Evolutionary conservation across 192 early-diverging fungal species (phyloP).

Genomic region (Entophlyctis luteolus): DNA sequence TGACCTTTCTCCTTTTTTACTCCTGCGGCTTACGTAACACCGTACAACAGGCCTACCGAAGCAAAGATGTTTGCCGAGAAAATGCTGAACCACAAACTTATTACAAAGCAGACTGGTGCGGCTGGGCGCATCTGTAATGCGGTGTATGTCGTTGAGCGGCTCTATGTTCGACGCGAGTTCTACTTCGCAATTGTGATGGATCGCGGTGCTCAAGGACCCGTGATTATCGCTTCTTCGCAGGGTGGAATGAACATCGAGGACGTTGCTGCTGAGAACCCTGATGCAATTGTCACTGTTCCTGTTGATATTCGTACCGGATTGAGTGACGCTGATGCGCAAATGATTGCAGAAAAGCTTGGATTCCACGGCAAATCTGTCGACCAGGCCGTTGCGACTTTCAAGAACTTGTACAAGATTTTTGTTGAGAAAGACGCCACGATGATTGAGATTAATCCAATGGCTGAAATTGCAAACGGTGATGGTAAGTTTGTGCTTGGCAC

Average conservation of each 20-base stretch:
- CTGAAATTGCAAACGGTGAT: conserved; percentile 83
- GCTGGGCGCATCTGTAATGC: conserved; percentile 90
- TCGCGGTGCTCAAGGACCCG: conserved; percentile 88
- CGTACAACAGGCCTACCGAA: conserved; percentile 67
- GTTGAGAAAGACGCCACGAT: conserved; percentile 94
- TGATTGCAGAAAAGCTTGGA: conserved; percentile 81
- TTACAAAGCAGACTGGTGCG: conserved; percentile 98
- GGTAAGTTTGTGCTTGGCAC: no score
- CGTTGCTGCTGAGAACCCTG: conserved; percentile 91
- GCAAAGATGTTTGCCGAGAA: conserved; percentile 81
- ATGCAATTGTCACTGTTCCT: conserved; percentile 89
- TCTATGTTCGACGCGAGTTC: conserved; percentile 94
- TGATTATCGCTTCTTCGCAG: conserved; percentile 93
- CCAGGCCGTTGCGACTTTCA: conserved; percentile 85
- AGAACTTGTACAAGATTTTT: conserved; percentile 93
- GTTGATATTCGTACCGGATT: conserved; percentile 87
- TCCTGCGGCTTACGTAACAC: background rate
- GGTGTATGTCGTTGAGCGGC: conserved; percentile 92
- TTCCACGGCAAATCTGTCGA: conserved; percentile 77
- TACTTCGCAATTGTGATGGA: conserved; percentile 99
- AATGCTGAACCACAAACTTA: conserved; percentile 96
- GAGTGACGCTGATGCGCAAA: conserved; percentile 64
- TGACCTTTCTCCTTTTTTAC: background rate
- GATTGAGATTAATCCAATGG: conserved; percentile 99
- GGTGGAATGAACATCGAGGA: conserved; percentile 98